Evolutionary conservation across 2,329 filamentous ascomycete genomes (phyloP).

Genomic region (Fusarium kyushuense): DNA sequence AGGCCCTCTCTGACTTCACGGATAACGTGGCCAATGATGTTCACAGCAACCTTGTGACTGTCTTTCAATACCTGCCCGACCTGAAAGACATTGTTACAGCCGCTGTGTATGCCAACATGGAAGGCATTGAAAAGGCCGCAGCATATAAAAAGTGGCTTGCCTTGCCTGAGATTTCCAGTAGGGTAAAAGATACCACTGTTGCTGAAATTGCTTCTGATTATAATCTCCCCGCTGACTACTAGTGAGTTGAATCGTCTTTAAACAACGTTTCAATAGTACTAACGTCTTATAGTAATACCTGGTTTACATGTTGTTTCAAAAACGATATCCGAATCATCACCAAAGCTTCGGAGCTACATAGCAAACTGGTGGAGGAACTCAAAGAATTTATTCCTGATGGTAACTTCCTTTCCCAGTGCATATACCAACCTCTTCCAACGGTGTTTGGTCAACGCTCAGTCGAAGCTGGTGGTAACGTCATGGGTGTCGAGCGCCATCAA

Average conservation of each 20-base stretch:
- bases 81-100: slow-evolving; percentile 27
- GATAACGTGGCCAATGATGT: slow-evolving; percentile 28
- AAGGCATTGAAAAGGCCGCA: slow-evolving; percentile 23
- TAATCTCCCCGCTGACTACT: slow-evolving; percentile 29
- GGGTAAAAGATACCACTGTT: slow-evolving; percentile 32
- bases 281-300: slow-evolving; percentile 9
- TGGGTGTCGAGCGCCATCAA: slow-evolving; percentile 32
- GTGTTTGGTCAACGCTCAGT: slow-evolving; percentile 26
- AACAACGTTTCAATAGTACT: neutral
- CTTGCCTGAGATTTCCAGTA: slow-evolving; percentile 30
- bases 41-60: slow-evolving; percentile 26
- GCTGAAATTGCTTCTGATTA: slow-evolving; percentile 36
- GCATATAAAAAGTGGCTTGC: slow-evolving; percentile 37
- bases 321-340: slow-evolving; percentile 29
- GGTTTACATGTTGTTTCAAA: slow-evolving; percentile 36
- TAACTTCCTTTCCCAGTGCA: slow-evolving; percentile 30
- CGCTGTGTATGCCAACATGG: slow-evolving; percentile 30
- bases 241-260: slow-evolving; percentile 6
- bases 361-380: slow-evolving; percentile 25
- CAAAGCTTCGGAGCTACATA: slow-evolving; percentile 28
- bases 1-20: slow-evolving; percentile 9
- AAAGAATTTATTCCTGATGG: slow-evolving; percentile 28
- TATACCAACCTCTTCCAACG: slow-evolving; percentile 26
- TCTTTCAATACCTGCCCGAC: slow-evolving; percentile 24
- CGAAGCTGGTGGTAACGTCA: slow-evolving; percentile 32